These are phyloP conservation scores for Cordyceps javanica DNA, from an alignment of 2,329 filamentous ascomycete genomes.

Conservation along the genomic window DNA sequence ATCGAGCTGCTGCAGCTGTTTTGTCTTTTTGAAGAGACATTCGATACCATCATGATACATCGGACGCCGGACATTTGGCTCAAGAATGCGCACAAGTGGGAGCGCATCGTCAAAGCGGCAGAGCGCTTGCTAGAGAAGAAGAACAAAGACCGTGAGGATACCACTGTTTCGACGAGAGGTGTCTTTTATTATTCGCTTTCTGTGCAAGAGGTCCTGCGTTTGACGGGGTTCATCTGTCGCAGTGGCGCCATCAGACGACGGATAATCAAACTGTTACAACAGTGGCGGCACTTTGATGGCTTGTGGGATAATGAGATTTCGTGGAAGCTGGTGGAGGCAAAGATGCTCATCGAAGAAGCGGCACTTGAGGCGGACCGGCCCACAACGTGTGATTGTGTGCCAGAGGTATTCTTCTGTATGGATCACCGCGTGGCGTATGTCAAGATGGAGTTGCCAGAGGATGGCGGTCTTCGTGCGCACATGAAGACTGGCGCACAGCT, in stretches of 20 bases:
- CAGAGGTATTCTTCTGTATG: conserved; percentile 3
- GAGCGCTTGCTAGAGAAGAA: background rate
- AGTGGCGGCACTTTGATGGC: background rate
- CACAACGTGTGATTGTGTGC: background rate
- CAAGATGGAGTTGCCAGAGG: background rate
- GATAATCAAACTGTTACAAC: background rate
- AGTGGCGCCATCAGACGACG: background rate
- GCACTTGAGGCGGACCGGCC: background rate
- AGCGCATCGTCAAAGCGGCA: conserved; percentile 1
- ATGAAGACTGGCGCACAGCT: conserved; percentile 2
- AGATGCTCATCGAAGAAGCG: conserved; percentile 4
- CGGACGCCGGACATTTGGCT: conserved; percentile 5
- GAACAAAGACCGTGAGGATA: background rate
- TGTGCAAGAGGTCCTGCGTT: conserved; percentile 1
- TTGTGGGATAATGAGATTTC: conserved; percentile 1
- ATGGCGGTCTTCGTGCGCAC: background rate
- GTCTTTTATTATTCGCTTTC: conserved; percentile 4
- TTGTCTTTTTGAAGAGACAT: conserved; percentile 5
- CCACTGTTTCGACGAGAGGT: background rate
- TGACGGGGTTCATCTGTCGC: conserved; percentile 9
- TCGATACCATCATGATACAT: conserved; percentile 5
- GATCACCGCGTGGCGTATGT: conserved; percentile 1
- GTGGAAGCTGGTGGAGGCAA: conserved; percentile 2
- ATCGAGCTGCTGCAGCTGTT: conserved; percentile 7
- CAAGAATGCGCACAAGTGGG: conserved; percentile 2